phyloP scores from a whole-genome alignment of 2,329 filamentous ascomycete genomes.

The Fusarium ramigenum region DNA sequence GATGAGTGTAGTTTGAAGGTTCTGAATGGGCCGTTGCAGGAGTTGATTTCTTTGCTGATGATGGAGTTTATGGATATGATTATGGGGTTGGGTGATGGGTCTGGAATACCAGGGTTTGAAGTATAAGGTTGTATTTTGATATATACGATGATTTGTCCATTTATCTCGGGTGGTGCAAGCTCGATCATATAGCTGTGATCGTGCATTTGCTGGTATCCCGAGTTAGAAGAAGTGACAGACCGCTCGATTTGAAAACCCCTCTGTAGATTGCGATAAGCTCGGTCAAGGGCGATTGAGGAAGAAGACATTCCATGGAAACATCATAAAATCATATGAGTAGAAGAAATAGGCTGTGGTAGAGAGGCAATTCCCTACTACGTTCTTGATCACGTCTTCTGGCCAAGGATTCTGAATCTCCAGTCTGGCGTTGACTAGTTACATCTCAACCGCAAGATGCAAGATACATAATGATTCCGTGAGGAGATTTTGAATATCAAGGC shows the following conservation, averaged over 20 bases:
- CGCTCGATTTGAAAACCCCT: not conserved
- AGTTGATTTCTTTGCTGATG: not conserved
- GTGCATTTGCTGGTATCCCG: no score
- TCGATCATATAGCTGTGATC: no score
- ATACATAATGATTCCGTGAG: not conserved
- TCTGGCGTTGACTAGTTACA: not conserved
- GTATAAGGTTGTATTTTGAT: not conserved
- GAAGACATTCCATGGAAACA: not conserved
- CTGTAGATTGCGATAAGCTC: not conserved
- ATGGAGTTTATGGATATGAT: not conserved
- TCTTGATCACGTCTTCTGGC: fast-evolving
- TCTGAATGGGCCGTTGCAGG: not conserved
- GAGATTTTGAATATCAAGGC: not conserved
- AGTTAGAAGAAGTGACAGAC: not conserved
- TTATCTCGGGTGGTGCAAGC: not conserved
- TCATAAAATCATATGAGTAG: fast-evolving
- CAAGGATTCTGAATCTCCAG: not conserved
- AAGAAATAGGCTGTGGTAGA: not conserved
- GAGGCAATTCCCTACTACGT: not conserved
- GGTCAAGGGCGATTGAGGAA: no score
- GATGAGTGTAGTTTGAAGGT: not conserved
- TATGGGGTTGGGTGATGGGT: no score
- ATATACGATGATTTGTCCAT: not conserved
- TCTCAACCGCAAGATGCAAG: no score
- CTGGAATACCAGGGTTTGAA: no score